Evolutionary conservation across 2,329 filamentous ascomycete genomes (phyloP).

Genomic region (Fusarium goolgardi): DNA sequence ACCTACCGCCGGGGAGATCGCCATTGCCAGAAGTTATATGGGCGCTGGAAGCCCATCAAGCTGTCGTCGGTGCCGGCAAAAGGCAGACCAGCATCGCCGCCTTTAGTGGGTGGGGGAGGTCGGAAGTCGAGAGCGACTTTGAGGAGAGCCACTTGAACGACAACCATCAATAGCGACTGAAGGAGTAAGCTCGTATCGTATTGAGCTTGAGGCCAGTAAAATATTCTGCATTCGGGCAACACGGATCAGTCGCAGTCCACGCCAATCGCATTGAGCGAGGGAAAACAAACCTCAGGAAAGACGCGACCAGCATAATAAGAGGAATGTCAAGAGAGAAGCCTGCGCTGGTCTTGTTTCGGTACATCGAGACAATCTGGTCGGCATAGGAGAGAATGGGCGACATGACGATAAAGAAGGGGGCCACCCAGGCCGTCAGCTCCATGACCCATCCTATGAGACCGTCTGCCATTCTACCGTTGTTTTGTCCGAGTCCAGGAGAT

Average conservation of each 20-base stretch:
- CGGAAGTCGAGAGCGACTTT: slow-evolving; percentile 77
- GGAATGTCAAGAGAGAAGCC: slow-evolving; percentile 79
- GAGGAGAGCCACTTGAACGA: slow-evolving; percentile 70
- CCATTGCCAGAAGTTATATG: slow-evolving; percentile 89
- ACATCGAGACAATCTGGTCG: slow-evolving; percentile 74
- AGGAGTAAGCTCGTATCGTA: slow-evolving; percentile 73
- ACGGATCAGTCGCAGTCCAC: slow-evolving; percentile 34
- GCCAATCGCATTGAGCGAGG: background rate
- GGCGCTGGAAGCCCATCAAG: slow-evolving; percentile 60
- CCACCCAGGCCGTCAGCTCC: slow-evolving; percentile 62
- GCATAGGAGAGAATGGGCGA: slow-evolving; percentile 74
- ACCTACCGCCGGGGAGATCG: slow-evolving; percentile 73
- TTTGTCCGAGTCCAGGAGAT: background rate
- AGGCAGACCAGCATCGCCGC: slow-evolving; percentile 69
- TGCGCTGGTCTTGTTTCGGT: slow-evolving; percentile 70
- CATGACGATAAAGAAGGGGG: slow-evolving; percentile 71
- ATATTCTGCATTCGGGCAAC: slow-evolving; percentile 62
- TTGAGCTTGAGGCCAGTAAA: slow-evolving; percentile 75
- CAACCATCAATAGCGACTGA: slow-evolving; percentile 74
- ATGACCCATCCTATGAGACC: slow-evolving; percentile 42
- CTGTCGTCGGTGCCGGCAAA: slow-evolving; percentile 66
- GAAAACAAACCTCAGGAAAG: slow-evolving; percentile 67
- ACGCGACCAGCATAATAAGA: slow-evolving; percentile 77
- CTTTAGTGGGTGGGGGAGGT: slow-evolving; percentile 68
- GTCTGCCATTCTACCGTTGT: slow-evolving; percentile 21